Evolutionary conservation across 306 rosid species (phyloP).

Genomic region (Prunus fruticosa): DNA sequence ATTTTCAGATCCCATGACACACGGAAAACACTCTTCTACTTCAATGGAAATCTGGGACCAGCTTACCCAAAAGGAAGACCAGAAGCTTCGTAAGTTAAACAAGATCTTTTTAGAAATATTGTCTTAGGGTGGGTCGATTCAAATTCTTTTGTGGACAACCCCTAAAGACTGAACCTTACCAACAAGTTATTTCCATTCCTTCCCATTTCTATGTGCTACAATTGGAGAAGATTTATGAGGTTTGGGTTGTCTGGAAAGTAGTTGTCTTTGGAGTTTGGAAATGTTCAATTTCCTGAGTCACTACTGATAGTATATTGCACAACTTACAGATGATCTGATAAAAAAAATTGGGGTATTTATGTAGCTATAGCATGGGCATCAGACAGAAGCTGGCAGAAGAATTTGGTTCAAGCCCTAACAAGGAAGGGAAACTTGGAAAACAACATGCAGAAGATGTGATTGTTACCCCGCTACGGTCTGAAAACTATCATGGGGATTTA

Average conservation of each 20-base stretch:
- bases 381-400: conserved; percentile 83
- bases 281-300: background rate
- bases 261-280: background rate
- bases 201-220: background rate
- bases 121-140: background rate
- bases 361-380: conserved; percentile 94
- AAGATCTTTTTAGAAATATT: conserved; percentile 11
- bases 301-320: background rate
- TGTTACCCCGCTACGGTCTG: conserved; percentile 63
- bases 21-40: conserved; percentile 78
- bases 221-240: background rate
- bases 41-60: conserved; percentile 87
- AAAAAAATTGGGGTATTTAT: conserved; percentile 9
- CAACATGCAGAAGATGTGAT: conserved; percentile 72
- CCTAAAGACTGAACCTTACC: conserved; percentile 4
- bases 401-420: conserved; percentile 78
- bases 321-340: conserved; percentile 17
- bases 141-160: conserved; percentile 6
- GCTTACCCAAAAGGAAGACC: conserved; percentile 72
- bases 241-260: background rate
- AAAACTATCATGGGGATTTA: conserved; percentile 58
- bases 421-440: conserved; percentile 76
- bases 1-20: conserved; percentile 60
- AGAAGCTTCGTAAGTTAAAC: conserved; percentile 62
- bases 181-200: background rate